A percentile compares a stretch with the other conserved stretches of the same genome.
Conservation (phyloP, 176 grass and related monocot genomes). For the barley (Hordeum vulgare) region DNA sequence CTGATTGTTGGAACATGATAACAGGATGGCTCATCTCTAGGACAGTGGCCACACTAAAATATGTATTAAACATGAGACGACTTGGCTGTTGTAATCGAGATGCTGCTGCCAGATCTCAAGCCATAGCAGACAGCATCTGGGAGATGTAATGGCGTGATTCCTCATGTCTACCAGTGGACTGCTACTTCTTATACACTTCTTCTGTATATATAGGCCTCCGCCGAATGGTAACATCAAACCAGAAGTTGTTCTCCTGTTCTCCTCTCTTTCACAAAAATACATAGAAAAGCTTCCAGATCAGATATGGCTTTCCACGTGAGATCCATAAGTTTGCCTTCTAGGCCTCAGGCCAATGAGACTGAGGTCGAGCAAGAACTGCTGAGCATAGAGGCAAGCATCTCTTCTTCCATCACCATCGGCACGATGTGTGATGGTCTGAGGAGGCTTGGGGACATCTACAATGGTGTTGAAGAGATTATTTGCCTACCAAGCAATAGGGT, state of each 20-base stretch:
- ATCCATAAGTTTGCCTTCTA: conserved; percentile 27
- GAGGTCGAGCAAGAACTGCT: conserved; percentile 18
- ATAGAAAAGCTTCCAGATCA: background rate
- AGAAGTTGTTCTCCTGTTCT: background rate
- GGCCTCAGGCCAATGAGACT: background rate
- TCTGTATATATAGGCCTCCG: background rate
- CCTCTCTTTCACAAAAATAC: background rate
- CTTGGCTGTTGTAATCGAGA: background rate
- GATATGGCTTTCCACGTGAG: conserved; percentile 16
- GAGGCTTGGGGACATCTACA: background rate
- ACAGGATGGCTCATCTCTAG: background rate
- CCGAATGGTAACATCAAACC: background rate
- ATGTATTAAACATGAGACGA: background rate
- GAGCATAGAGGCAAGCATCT: conserved; percentile 11
- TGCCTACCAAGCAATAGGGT: conserved; percentile 7
- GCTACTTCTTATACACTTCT: background rate
- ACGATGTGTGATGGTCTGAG: conserved; percentile 5
- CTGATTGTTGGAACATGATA: background rate
- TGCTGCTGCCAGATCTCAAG: background rate
- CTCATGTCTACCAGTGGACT: background rate
- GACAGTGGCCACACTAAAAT: background rate
- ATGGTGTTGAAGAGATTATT: too few relatives aligned
- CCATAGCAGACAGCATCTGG: background rate
- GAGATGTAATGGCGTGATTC: background rate
- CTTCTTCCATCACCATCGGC: background rate